Conservation (phyloP, 768 basidiomycete species). For the Antrodiella citrinella region DNA sequence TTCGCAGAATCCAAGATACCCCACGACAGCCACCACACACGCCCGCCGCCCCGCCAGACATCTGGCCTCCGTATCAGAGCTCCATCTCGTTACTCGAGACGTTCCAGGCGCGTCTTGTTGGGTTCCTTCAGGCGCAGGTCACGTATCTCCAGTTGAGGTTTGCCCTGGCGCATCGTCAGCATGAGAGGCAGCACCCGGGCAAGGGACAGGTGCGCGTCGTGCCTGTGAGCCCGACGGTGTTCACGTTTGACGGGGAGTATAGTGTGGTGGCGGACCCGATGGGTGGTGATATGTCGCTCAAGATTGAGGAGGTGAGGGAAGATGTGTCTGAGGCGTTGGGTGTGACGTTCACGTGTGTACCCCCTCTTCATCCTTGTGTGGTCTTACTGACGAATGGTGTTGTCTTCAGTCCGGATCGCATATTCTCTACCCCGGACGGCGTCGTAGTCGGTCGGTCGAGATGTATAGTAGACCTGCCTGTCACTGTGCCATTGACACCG, state of each 20-base stretch:
- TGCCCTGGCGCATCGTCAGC: neutral
- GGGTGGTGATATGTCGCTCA: slow-evolving; percentile 18
- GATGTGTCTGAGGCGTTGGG: slow-evolving; percentile 21
- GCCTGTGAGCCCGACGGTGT: slow-evolving; percentile 14
- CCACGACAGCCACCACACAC: neutral
- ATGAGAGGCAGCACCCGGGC: neutral
- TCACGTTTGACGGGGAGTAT: slow-evolving; percentile 45
- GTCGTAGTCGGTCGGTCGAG: slow-evolving; percentile 32
- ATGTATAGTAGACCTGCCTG: slow-evolving; percentile 15
- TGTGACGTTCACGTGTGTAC: slow-evolving; percentile 25
- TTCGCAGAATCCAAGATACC: neutral
- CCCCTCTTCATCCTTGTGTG: neutral
- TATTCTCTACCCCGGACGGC: slow-evolving; percentile 6
- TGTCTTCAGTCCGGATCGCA: neutral
- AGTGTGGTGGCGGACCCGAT: slow-evolving; percentile 36
- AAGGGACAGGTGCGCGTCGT: neutral
- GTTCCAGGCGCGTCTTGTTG: slow-evolving; percentile 11
- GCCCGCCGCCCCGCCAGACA: neutral
- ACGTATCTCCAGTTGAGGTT: slow-evolving; percentile 16
- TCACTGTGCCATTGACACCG: slow-evolving; percentile 2
- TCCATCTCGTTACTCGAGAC: slow-evolving; percentile 9
- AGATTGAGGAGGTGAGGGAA: slow-evolving; percentile 15
- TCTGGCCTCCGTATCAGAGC: slow-evolving; percentile 13
- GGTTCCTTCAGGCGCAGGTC: slow-evolving; percentile 14
- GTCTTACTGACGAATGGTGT: neutral